A percentile compares a stretch with the other conserved stretches of the same genome.
Evolutionary conservation across 805 yeast species (phyloP).

Genomic region (Torulaspora franciscae): DNA sequence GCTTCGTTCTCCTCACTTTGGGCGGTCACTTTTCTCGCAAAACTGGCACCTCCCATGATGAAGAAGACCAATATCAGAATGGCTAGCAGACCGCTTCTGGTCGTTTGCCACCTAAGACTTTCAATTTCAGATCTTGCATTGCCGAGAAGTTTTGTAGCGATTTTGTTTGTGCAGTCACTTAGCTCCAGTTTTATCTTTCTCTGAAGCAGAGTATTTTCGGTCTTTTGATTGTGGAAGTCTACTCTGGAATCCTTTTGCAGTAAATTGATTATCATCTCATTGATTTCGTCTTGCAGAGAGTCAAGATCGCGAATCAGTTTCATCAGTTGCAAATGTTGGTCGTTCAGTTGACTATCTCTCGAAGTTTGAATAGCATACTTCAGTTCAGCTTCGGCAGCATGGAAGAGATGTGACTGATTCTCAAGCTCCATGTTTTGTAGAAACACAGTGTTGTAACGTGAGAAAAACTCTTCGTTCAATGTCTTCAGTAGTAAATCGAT

Average conservation of each 20-base stretch:
- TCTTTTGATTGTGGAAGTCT: conserved; percentile 78
- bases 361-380: conserved; percentile 70
- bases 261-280: conserved; percentile 52
- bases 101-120: conserved; percentile 86
- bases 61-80: conserved; percentile 61
- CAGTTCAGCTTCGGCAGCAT: conserved; percentile 87
- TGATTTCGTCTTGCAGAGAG: conserved; percentile 69
- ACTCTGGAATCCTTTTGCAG: conserved; percentile 75
- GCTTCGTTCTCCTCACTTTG: conserved; percentile 15
- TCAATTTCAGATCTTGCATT: conserved; percentile 85
- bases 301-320: conserved; percentile 68
- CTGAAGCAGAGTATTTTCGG: conserved; percentile 73
- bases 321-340: conserved; percentile 59
- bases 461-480: conserved; percentile 40
- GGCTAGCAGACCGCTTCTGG: conserved; percentile 80
- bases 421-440: conserved; percentile 59
- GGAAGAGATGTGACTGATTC: conserved; percentile 81
- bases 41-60: conserved; percentile 50
- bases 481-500: conserved; percentile 35
- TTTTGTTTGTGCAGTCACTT: conserved; percentile 80
- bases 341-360: conserved; percentile 64
- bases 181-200: conserved; percentile 62
- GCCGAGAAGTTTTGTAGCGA: conserved; percentile 73
- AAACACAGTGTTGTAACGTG: conserved; percentile 37
- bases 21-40: conserved; percentile 36